These are phyloP conservation scores for Hymenoscyphus salicellus DNA, from an alignment of 2,329 filamentous ascomycete genomes.

Conservation along the genomic window DNA sequence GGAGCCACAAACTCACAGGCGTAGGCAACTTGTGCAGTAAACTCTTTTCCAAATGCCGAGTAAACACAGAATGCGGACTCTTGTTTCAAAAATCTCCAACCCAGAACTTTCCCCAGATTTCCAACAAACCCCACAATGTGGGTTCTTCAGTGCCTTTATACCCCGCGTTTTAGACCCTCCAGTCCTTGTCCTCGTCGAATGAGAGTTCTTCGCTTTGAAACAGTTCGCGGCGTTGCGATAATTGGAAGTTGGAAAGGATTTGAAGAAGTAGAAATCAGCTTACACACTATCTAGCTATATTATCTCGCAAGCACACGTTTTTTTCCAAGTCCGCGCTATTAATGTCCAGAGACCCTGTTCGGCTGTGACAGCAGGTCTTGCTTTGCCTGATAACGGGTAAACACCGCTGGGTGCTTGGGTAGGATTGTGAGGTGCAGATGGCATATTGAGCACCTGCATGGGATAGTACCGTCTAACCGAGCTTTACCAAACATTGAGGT, in stretches of 20 bases:
- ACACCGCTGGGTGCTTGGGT: not conserved
- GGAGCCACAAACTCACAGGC: too few species aligned
- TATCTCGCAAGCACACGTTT: not conserved
- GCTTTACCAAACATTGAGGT: not conserved
- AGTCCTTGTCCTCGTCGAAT: not conserved
- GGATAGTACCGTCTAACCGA: not conserved
- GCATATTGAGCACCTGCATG: not conserved
- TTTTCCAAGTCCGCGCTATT: not conserved
- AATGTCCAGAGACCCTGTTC: not conserved
- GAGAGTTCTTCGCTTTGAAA: not conserved
- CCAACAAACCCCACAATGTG: not conserved
- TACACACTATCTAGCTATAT: not conserved
- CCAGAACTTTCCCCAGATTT: not conserved
- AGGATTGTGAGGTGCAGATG: not conserved
- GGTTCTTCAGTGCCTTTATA: not conserved
- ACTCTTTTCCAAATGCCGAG: not conserved
- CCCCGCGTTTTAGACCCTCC: not conserved
- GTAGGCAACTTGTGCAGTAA: too few species aligned
- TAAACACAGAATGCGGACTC: not conserved
- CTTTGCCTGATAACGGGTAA: conserved; percentile 2
- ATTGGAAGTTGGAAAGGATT: not conserved
- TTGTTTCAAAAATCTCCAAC: not conserved
- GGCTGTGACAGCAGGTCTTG: not conserved
- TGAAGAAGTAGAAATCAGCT: not conserved
- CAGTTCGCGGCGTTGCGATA: not conserved